Evolutionary conservation across 225 moss, liverwort and hornwort species (phyloP).

Genomic region (Sphagnum contortum): DNA sequence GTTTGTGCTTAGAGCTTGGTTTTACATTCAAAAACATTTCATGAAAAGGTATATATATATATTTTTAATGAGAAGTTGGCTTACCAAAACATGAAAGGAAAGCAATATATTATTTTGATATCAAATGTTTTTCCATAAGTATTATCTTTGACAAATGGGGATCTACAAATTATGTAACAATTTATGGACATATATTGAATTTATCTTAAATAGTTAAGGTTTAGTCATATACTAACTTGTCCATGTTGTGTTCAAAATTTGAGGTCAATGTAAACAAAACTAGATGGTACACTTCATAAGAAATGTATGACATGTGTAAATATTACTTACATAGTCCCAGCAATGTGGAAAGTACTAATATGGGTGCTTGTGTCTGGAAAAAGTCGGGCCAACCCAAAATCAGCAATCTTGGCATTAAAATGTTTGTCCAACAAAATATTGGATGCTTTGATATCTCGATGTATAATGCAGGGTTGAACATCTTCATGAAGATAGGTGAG

Average conservation of each 20-base stretch:
- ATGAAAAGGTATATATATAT: too few relatives aligned
- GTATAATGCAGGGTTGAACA: constrained; percentile 7
- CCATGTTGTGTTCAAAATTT: background rate
- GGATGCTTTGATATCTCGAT: constrained; percentile 20
- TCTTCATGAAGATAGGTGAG: constrained; percentile 8
- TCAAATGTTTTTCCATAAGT: background rate
- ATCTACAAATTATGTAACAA: background rate
- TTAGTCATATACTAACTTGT: background rate
- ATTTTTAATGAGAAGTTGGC: too few relatives aligned
- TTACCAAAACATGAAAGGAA: too few relatives aligned
- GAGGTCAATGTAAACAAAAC: background rate
- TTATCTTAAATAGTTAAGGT: background rate
- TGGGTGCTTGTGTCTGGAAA: constrained; percentile 11
- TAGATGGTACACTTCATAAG: background rate
- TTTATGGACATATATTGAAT: background rate
- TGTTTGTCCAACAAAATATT: constrained; percentile 21
- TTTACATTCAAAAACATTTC: background rate
- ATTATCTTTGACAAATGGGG: background rate
- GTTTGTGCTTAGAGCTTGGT: too few relatives aligned
- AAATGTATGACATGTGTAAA: background rate
- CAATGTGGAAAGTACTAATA: constrained; percentile 5
- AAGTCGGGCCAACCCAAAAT: constrained; percentile 23
- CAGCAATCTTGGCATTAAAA: constrained; percentile 21
- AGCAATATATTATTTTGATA: too few relatives aligned
- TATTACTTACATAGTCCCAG: constrained; percentile 11